These are phyloP conservation scores for Alloteropsis semialata DNA, from an alignment of 176 grass and related monocot genomes.

Conservation along the genomic window DNA sequence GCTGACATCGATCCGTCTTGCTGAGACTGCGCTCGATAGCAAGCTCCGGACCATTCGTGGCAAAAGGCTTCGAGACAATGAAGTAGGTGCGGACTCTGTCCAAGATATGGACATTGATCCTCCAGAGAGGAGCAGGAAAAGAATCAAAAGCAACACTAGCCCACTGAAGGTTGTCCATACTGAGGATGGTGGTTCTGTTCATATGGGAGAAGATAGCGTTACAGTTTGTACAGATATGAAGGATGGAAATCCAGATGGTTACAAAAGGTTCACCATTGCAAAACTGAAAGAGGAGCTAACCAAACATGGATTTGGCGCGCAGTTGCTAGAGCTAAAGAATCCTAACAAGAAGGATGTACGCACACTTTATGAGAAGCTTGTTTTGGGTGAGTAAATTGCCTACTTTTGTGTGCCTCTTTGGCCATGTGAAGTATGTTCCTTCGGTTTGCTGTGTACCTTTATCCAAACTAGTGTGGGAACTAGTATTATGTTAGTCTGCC, in stretches of 20 bases:
- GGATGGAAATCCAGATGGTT: conserved; percentile 43
- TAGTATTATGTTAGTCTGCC: background rate
- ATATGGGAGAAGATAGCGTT: conserved; percentile 40
- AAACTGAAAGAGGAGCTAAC: conserved; percentile 69
- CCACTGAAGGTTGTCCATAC: conserved; percentile 32
- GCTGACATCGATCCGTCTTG: conserved; percentile 63
- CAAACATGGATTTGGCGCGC: conserved; percentile 55
- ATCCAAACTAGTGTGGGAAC: background rate
- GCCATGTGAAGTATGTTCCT: background rate
- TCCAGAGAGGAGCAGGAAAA: conserved; percentile 55
- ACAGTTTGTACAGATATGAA: conserved; percentile 34
- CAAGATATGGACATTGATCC: conserved; percentile 52
- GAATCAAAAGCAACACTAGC: conserved; percentile 51
- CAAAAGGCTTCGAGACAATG: conserved; percentile 56
- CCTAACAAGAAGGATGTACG: conserved; percentile 63
- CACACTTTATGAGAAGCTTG: conserved; percentile 67
- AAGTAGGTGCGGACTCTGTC: conserved; percentile 43
- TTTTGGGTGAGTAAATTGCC: conserved; percentile 41
- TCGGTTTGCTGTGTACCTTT: background rate
- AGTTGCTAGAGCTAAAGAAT: conserved; percentile 61
- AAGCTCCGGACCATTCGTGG: conserved; percentile 52
- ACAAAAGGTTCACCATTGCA: conserved; percentile 57
- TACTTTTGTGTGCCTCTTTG: background rate
- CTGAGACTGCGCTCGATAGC: conserved; percentile 64
- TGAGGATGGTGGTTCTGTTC: conserved; percentile 64